A percentile compares a stretch with the other conserved stretches of the same genome.
These are phyloP conservation scores for Tieghemostelium lacteum DNA, from an alignment of 78 protist species.

Conservation along the genomic window DNA sequence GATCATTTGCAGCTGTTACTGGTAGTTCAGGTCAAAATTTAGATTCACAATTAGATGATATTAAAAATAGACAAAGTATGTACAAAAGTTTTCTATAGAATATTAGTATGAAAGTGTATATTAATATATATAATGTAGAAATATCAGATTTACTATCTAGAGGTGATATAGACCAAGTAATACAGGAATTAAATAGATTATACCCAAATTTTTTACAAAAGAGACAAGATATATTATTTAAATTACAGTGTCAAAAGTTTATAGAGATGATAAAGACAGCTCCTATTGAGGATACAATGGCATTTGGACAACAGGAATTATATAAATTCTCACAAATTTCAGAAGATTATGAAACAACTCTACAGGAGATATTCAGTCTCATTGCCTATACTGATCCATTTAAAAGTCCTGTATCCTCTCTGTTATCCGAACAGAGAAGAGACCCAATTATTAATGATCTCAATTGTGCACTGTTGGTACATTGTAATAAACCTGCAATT, in stretches of 20 bases:
- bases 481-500: conserved; percentile 56
- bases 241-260: conserved; percentile 67
- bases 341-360: conserved; percentile 7
- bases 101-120: too few species aligned
- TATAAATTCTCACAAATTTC: not conserved
- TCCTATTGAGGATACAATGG: conserved; percentile 59
- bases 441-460: conserved; percentile 79
- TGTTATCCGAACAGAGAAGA: conserved; percentile 44
- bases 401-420: conserved; percentile 47
- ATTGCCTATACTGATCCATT: conserved; percentile 83
- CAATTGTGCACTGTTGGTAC: conserved; percentile 65
- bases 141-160: conserved; percentile 57
- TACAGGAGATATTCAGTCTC: conserved; percentile 68
- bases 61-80: conserved; percentile 63
- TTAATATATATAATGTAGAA: too few species aligned
- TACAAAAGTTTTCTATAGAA: not conserved
- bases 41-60: conserved; percentile 44
- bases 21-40: conserved; percentile 10
- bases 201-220: conserved; percentile 50
- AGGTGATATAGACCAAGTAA: conserved; percentile 80
- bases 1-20: conserved; percentile 69
- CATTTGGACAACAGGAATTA: conserved; percentile 28
- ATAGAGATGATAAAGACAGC: conserved; percentile 73
- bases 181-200: conserved; percentile 11
- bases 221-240: conserved; percentile 47